Conservation (phyloP, 2,329 filamentous ascomycete species). For the Piedraia hortae region DNA sequence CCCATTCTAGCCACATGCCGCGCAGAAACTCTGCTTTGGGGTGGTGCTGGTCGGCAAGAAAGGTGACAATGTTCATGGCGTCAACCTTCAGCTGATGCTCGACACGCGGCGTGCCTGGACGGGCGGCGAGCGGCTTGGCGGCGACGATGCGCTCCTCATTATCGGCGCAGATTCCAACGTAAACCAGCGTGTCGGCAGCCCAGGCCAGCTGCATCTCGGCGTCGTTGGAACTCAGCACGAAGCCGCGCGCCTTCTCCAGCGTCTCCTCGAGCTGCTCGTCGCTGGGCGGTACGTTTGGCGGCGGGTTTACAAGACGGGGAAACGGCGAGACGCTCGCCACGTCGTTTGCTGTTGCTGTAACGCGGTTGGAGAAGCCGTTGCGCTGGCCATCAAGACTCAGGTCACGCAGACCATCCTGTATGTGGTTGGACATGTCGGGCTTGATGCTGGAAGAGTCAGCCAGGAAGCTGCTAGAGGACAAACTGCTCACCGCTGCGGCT, state of each 20-base stretch:
- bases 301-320: conserved; percentile 49
- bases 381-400: conserved; percentile 19
- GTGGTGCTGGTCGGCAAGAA: conserved; percentile 72
- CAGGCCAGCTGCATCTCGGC: conserved; percentile 90
- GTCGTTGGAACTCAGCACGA: conserved; percentile 78
- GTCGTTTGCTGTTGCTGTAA: conserved; percentile 14
- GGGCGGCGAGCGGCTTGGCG: conserved; percentile 13
- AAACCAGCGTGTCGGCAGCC: conserved; percentile 77
- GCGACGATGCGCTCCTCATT: conserved; percentile 41
- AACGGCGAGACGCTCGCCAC: conserved; percentile 74
- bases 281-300: conserved; percentile 71
- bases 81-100: conserved; percentile 75
- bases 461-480: too few species aligned
- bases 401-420: conserved; percentile 79
- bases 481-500: too few species aligned
- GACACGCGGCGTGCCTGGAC: conserved; percentile 54
- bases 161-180: conserved; percentile 61
- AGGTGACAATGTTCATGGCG: conserved; percentile 72
- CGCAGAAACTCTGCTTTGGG: conserved; percentile 84
- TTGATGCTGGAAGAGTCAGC: conserved; percentile 9
- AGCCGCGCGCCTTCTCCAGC: conserved; percentile 54
- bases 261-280: conserved; percentile 86
- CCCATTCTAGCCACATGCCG: conserved; percentile 94
- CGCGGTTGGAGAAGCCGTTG: conserved; percentile 13
- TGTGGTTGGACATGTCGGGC: conserved; percentile 77